Conservation (phyloP, 306 rosid species). For the Echinosophora koreensis region DNA sequence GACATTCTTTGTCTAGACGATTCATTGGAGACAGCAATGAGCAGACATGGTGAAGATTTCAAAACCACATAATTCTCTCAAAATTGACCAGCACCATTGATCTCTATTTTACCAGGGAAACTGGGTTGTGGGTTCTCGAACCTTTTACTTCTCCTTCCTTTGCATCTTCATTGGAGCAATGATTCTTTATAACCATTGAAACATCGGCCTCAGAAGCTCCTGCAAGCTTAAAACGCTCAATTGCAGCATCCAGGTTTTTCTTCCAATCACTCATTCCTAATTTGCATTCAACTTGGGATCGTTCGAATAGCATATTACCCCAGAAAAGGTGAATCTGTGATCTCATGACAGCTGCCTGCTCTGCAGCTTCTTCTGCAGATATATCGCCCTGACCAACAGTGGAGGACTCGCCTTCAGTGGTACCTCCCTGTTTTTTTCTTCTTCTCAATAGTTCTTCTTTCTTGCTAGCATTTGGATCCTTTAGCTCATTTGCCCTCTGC, state of each 20-base stretch:
- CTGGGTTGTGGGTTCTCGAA: slow-evolving; percentile 26
- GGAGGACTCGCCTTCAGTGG: slow-evolving; percentile 59
- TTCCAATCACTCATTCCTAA: slow-evolving; percentile 68
- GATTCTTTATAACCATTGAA: slow-evolving; percentile 71
- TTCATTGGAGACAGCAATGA: slow-evolving; percentile 28
- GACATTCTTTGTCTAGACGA: slow-evolving; percentile 29
- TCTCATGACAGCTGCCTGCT: slow-evolving; percentile 78
- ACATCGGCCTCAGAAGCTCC: slow-evolving; percentile 78
- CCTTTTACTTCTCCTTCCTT: slow-evolving; percentile 58
- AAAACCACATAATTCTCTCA: slow-evolving; percentile 40
- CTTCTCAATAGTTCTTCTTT: slow-evolving; percentile 66
- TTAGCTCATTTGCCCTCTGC: slow-evolving; percentile 69
- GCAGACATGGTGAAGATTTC: slow-evolving; percentile 11
- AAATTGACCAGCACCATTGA: slow-evolving; percentile 25
- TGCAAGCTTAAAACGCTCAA: slow-evolving; percentile 77
- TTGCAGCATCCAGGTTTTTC: slow-evolving; percentile 64
- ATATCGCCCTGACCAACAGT: slow-evolving; percentile 58
- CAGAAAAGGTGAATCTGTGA: slow-evolving; percentile 82
- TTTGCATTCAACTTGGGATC: slow-evolving; percentile 79
- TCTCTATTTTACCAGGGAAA: slow-evolving; percentile 45
- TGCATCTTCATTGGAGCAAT: slow-evolving; percentile 63
- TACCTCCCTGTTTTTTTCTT: slow-evolving; percentile 61
- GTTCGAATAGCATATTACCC: slow-evolving; percentile 84
- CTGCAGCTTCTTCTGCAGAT: slow-evolving; percentile 69
- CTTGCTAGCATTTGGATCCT: slow-evolving; percentile 72